Conservation (phyloP, 768 basidiomycete genomes). For the Kwoniella dendrophila region DNA sequence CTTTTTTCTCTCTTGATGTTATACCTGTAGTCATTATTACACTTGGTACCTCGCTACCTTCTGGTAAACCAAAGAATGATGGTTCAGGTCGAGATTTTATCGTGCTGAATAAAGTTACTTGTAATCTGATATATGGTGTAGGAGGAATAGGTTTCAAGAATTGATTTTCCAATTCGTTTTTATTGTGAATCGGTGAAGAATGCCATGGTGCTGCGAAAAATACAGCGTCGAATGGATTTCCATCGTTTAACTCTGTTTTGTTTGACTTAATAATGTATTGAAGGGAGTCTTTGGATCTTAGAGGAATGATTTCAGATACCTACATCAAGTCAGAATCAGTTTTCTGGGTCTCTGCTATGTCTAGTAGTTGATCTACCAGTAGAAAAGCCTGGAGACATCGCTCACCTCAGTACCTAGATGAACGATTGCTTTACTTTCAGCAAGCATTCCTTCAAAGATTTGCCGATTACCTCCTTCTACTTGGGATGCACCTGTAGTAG, state of each 20-base stretch:
- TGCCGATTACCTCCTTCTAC: constrained; percentile 80
- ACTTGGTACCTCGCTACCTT: constrained; percentile 59
- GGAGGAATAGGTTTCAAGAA: constrained; percentile 42
- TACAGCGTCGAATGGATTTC: constrained; percentile 66
- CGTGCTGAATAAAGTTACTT: constrained; percentile 88
- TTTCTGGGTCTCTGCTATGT: no score
- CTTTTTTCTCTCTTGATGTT: constrained; percentile 55
- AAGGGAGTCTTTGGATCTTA: constrained; percentile 20
- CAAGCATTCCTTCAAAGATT: constrained; percentile 80
- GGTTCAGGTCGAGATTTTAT: constrained; percentile 66
- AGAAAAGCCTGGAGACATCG: constrained; percentile 5
- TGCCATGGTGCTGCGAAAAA: constrained; percentile 87
- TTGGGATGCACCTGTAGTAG: constrained; percentile 67
- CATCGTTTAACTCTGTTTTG: constrained; percentile 31
- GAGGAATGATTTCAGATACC: constrained; percentile 57
- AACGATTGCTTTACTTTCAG: constrained; percentile 69
- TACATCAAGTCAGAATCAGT: no score
- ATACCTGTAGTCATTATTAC: constrained; percentile 69
- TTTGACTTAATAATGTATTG: constrained; percentile 38
- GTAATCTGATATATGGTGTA: constrained; percentile 73
- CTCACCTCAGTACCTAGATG: constrained; percentile 71
- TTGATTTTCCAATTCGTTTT: constrained; percentile 21
- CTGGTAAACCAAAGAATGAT: constrained; percentile 67
- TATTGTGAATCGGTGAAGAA: constrained; percentile 60
- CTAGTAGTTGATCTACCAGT: no score